Base-by-base conservation (phyloP, 192 early-diverging fungal genomes). In the Pilaira anomala region DNA sequence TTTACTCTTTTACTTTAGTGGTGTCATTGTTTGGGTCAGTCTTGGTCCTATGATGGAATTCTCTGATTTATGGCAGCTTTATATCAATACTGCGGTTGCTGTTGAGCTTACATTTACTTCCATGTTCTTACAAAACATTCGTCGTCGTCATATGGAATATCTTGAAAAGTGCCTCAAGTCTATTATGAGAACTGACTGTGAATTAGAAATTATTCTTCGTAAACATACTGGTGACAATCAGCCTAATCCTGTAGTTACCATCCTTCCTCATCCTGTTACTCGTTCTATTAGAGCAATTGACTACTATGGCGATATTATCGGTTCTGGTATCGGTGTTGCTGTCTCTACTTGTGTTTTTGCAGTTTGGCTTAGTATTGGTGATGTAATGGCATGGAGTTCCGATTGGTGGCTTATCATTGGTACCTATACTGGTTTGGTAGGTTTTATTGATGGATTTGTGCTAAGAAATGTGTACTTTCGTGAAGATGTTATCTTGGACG, bases 371-470 rank as follows among this genome's bases (percentile, higher is more conserved):
- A 6, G 19, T 24, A n/a, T 57, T 19, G 64, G 64, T 14, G n/a
- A 40, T n/a, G 0, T 57, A 4, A 57, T 66, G 64, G 30, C 21
- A n/a, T 58, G 42, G 52, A 66, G 26, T 28, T 40, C 45, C 33
- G 29, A 66, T 25, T 66, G 64, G 64, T 66, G 64, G 64, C 44
- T 66, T 2, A 44, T 66, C 11, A 66, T 66, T 46, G 64, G 64
- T 19, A 66, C 64, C 9, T 66, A 66, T n/a, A 66, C 64, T 12
- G 64, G 64, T 44, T 56, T 66, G 40, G 52, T 66, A 56, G 64
- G 64, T 18, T 55, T 66, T 40, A 56, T 55, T 7, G 64, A 66
- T 48, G 64, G 64, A 0, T 66, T 66, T 48, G 64, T 66, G 3
- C 26, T 66, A 25, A 29, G 64, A 24, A 66, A 58, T 24, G 52